Percentiles rank a stretch among this genome's conserved stretches.
phyloP scores from a whole-genome alignment of 2,329 filamentous ascomycete species.

The Colletotrichum cuscutae region DNA sequence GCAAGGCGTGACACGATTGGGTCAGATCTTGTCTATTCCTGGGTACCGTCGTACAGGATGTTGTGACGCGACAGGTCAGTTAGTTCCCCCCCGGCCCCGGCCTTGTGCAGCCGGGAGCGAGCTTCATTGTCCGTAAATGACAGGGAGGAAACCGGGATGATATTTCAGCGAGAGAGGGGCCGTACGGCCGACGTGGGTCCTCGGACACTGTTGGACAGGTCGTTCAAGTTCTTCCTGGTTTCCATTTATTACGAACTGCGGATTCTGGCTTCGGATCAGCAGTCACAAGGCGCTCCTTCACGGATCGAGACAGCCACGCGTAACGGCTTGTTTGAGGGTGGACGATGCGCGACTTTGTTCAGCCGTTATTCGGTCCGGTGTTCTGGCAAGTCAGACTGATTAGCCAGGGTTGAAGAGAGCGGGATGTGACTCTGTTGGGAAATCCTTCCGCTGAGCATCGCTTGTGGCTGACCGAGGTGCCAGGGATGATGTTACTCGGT shows the following conservation, averaged over 20 bases:
- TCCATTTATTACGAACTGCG: background rate
- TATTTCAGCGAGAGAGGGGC: background rate
- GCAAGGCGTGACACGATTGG: constrained; percentile 9
- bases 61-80: constrained; percentile 23
- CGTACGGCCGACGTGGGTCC: constrained; percentile 7
- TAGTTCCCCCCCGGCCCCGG: constrained; percentile 4
- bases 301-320: background rate
- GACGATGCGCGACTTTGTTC: background rate
- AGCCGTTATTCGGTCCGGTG: constrained; percentile 19
- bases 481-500: constrained; percentile 14
- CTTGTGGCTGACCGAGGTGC: constrained; percentile 12
- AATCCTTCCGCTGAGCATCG: constrained; percentile 12
- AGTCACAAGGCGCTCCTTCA: background rate
- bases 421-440: constrained; percentile 25
- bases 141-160: background rate
- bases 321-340: background rate
- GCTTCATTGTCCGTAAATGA: background rate
- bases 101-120: constrained; percentile 1
- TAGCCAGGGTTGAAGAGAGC: background rate
- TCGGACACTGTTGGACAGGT: background rate
- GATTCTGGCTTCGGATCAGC: background rate
- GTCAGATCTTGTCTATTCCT: constrained; percentile 25
- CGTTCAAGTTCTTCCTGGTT: background rate
- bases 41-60: background rate
- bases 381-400: background rate